Evolutionary conservation across 2,329 filamentous ascomycete genomes (phyloP).

Genomic region (Trichoderma atroviride): DNA sequence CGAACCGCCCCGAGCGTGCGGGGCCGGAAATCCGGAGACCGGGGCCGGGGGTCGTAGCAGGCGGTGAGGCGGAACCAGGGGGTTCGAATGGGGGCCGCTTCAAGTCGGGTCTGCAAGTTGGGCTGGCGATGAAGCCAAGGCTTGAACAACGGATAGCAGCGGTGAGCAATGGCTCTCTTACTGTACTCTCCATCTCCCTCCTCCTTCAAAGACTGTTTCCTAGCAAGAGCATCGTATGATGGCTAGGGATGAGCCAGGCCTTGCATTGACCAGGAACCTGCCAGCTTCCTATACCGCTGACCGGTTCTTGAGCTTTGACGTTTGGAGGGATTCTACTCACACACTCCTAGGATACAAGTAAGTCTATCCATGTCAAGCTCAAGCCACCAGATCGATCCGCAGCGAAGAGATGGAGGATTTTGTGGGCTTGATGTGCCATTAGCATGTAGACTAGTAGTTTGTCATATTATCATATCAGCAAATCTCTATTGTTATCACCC

Average conservation of each 20-base stretch:
- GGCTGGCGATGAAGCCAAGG: constrained; percentile 12
- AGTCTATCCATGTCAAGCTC: not conserved
- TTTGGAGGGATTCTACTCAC: not conserved
- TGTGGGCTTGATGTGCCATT: not conserved
- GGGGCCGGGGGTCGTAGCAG: constrained; percentile 26
- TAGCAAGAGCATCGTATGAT: not conserved
- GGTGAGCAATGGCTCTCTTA: constrained; percentile 10
- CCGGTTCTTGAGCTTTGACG: not conserved
- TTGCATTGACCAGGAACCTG: not conserved
- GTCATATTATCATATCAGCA: not conserved
- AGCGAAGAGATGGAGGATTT: constrained; percentile 12
- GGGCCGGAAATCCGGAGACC: constrained; percentile 28
- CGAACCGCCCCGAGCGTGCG: constrained; percentile 25
- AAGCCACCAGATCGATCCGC: constrained; percentile 23
- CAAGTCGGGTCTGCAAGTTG: constrained; percentile 13
- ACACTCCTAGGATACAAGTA: not conserved
- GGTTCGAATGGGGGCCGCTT: not conserved
- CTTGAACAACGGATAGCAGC: constrained; percentile 15
- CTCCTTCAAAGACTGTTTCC: not conserved
- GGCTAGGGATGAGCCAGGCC: not conserved
- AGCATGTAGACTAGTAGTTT: not conserved
- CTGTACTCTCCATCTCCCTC: not conserved
- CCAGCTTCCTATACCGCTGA: not conserved
- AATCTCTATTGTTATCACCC: not conserved
- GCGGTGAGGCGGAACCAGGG: constrained; percentile 23